These are phyloP conservation scores for Leptomonas pyrrhocoris DNA, from an alignment of 208 protist species.

Conservation along the genomic window DNA sequence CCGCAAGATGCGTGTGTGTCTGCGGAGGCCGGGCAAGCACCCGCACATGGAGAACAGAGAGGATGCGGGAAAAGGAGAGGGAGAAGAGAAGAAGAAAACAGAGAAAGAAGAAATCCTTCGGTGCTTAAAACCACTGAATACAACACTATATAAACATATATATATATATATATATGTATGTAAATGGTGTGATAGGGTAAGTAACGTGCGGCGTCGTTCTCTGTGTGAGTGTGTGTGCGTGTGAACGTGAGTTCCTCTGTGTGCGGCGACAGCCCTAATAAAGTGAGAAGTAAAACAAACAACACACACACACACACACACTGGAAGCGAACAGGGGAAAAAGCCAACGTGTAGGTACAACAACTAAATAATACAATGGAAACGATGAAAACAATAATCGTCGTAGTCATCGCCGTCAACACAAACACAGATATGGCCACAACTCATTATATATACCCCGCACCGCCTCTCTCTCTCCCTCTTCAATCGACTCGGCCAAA, in stretches of 20 bases:
- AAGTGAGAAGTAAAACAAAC: neutral
- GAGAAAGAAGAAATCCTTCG: conserved; percentile 2
- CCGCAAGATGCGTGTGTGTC: too few species aligned
- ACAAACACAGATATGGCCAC: conserved; percentile 12
- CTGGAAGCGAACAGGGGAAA: conserved; percentile 1
- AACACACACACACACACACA: conserved; percentile 18
- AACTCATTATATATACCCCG: too few species aligned
- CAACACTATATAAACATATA: too few species aligned
- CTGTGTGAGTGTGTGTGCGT: neutral
- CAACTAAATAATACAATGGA: too few species aligned
- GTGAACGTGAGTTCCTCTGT: neutral
- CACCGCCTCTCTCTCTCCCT: too few species aligned
- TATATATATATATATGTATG: neutral
- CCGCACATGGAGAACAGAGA: too few species aligned
- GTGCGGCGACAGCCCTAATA: neutral
- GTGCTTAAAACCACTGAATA: neutral
- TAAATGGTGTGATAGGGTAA: neutral
- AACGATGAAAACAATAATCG: neutral
- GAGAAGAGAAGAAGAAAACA: conserved; percentile 12
- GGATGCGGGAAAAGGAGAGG: neutral
- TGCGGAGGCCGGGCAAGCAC: too few species aligned
- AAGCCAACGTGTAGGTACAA: too few species aligned
- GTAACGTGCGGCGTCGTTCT: neutral
- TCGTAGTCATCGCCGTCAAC: too few species aligned
- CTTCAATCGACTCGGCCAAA: too few species aligned